Evolutionary conservation across 805 yeast species (phyloP).

Genomic region (Cyberlindnera misumaiensis): DNA sequence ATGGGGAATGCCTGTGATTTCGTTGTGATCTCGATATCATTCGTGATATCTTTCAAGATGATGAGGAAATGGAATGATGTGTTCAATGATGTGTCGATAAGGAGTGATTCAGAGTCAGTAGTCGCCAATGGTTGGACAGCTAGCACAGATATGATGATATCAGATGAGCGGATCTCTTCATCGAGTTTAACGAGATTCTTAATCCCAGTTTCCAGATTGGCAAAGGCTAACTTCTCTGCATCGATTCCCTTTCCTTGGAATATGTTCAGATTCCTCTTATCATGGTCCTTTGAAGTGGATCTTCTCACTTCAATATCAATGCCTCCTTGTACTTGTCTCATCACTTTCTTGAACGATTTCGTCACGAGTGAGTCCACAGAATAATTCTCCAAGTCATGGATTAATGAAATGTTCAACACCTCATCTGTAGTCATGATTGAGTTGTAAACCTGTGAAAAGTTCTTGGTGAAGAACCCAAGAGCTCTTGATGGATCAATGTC

Average conservation of each 20-base stretch:
- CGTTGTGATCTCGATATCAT: conserved; percentile 64
- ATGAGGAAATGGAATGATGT: conserved; percentile 66
- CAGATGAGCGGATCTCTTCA: conserved; percentile 34
- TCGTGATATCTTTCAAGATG: conserved; percentile 70
- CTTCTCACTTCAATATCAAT: conserved; percentile 49
- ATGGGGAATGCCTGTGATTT: conserved; percentile 87
- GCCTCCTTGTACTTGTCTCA: conserved; percentile 75
- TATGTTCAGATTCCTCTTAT: conserved; percentile 46
- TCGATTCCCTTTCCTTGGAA: conserved; percentile 73
- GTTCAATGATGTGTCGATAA: conserved; percentile 34
- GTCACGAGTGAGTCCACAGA: conserved; percentile 41
- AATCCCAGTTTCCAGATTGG: conserved; percentile 75
- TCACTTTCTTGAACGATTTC: conserved; percentile 51
- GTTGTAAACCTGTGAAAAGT: conserved; percentile 26
- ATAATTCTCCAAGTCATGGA: conserved; percentile 61
- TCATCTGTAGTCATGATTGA: conserved; percentile 35
- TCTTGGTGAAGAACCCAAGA: conserved; percentile 15
- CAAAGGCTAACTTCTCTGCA: conserved; percentile 83
- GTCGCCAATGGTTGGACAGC: conserved; percentile 38
- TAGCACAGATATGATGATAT: conserved; percentile 64
- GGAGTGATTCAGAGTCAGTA: conserved; percentile 25
- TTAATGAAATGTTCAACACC: conserved; percentile 51
- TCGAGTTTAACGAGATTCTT: conserved; percentile 29
- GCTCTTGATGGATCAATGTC: conserved; percentile 22
- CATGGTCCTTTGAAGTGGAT: conserved; percentile 17